Base-by-base conservation (phyloP, 345 rosid species). In the Sapria himalayana region DNA sequence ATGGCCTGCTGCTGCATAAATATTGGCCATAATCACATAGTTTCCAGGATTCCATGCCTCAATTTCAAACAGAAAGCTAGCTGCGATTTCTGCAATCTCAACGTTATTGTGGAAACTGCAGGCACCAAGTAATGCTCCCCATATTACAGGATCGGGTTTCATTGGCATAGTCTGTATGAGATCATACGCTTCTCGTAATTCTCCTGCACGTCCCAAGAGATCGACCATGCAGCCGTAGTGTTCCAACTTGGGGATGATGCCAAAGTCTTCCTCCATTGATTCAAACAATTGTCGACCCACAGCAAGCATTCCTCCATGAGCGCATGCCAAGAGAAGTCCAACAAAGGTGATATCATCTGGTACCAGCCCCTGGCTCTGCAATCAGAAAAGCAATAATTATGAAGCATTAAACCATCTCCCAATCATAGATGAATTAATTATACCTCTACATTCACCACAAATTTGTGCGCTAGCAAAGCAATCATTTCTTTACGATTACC, bases 171-270 rank as follows among this genome's bases (percentile, higher is more conserved):
- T 57, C 48, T 45, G 59, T 23, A 71, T 52, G 42, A 78, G 72
- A 52, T 65, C 54, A 37, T 66, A 69, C 9, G 86, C 86, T 65
- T 73, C 81, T 52, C 52, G 59, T 19, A 78, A 53, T 55, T 61
- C 57, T 19, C 94, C 94, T 0, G 81, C 74, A 20, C 94, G 86
- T 31, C 86, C 92, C 14, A 78, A 57, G 45, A 82, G 86, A 56
- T 82, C 92, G 37, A 78, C 74, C 78, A 82, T 65, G 73, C 86
- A 82, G 41, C 92, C 86, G 9, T 63, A 82, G 35, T 78, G 94
- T 56, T 82, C 82, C 42, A 82, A 58, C 47, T 78, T 75, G 18
- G 86, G 92, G 38, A 50, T 19, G 19, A 71, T 49, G 19, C 46
- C 23, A 37, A 56, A 59, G 13, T 41, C 47, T 39, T 44, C 54